Conservation (phyloP, 106 monocot genomes). For the Dendrobium nobile region DNA sequence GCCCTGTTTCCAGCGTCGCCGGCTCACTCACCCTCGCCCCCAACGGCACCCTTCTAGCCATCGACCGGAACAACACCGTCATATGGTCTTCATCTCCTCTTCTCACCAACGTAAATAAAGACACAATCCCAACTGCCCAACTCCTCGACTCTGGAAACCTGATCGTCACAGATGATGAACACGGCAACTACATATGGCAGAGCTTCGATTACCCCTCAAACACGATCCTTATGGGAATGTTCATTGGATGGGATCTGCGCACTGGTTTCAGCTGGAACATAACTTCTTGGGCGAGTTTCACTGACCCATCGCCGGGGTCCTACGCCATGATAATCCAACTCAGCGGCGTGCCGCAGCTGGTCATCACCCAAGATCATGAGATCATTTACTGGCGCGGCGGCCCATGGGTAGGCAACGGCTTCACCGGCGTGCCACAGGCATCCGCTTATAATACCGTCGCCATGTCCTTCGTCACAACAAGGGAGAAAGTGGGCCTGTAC, state of each 20-base stretch:
- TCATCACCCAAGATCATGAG: neutral
- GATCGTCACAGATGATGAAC: neutral
- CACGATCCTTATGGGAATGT: neutral
- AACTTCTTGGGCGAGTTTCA: neutral
- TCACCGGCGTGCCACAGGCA: neutral
- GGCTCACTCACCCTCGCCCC: neutral
- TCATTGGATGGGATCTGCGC: neutral
- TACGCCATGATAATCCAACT: neutral
- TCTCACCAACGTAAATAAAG: no score
- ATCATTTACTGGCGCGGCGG: neutral
- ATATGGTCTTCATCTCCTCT: neutral
- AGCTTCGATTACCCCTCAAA: constrained; percentile 1
- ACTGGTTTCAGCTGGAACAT: neutral
- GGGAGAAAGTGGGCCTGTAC: neutral
- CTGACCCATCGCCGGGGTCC: neutral
- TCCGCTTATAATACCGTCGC: neutral
- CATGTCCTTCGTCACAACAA: constrained; percentile 4
- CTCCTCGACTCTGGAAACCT: neutral
- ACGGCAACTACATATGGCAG: neutral
- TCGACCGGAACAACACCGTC: neutral
- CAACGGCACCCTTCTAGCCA: neutral
- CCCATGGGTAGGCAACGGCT: constrained; percentile 3
- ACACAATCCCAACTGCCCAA: neutral
- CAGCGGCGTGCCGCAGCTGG: constrained; percentile 3
- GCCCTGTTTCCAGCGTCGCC: neutral